phyloP scores from a whole-genome alignment of 495 filamentous ascomycete genomes.

The Aspergillus conjunctus region DNA sequence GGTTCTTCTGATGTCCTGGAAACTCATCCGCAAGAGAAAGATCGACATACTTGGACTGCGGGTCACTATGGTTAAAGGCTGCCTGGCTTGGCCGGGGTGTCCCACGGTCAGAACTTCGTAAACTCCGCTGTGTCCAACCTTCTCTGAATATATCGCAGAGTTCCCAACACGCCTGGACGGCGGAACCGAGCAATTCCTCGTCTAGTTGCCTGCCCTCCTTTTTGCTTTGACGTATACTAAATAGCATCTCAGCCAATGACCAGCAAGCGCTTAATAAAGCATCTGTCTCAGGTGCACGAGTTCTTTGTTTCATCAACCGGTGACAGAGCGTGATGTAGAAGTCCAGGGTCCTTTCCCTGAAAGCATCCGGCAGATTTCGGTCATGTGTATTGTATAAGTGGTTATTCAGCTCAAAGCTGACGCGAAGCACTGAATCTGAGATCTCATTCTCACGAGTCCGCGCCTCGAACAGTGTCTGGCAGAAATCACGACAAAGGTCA shows the following conservation, averaged over 20 bases:
- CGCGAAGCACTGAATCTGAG: conserved; percentile 80
- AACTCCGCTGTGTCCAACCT: conserved; percentile 86
- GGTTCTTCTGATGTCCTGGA: conserved; percentile 50
- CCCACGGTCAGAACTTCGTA: conserved; percentile 80
- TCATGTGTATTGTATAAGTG: conserved; percentile 92
- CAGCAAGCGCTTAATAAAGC: conserved; percentile 84
- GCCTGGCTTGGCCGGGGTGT: conserved; percentile 84
- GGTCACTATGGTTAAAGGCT: conserved; percentile 61
- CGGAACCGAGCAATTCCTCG: conserved; percentile 80
- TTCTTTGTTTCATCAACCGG: conserved; percentile 89
- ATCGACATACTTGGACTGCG: conserved; percentile 45
- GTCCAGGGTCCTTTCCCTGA: conserved; percentile 85
- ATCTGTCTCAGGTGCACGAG: conserved; percentile 73
- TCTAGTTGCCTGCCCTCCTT: conserved; percentile 71
- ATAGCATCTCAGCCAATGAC: conserved; percentile 90
- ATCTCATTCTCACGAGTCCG: conserved; percentile 72
- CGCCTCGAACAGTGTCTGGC: conserved; percentile 85
- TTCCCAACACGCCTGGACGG: conserved; percentile 93
- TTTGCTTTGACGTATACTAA: conserved; percentile 84
- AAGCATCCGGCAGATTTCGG: conserved; percentile 79
- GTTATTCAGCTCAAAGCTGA: conserved; percentile 94
- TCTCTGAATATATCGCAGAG: conserved; percentile 91
- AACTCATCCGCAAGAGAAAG: conserved; percentile 35
- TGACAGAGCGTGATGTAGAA: conserved; percentile 94
- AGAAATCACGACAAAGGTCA: conserved; percentile 89